Evolutionary conservation across 371 early-diverging fungal species (phyloP), one percentile per base, ranked within the genome.

Genomic region (Apophysomyces sp.): DNA sequence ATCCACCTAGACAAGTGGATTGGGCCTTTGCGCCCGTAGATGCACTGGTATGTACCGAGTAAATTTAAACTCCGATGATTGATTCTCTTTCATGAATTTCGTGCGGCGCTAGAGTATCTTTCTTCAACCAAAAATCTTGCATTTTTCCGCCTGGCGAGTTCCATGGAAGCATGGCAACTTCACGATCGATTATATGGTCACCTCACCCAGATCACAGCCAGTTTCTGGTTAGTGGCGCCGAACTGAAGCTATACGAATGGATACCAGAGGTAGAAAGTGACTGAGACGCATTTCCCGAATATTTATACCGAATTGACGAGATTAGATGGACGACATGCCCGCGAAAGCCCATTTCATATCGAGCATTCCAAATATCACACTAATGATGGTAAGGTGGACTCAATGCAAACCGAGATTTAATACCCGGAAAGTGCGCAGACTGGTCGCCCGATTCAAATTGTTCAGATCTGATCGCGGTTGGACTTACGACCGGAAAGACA

Each of bases 371-470:
- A 86, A 88, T 60, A 76, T 83, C 26, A 69, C 81, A 1, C 69
- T 83, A 3, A 84, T 88, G 80, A 89, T 89, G 87, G 86, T 84
- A 73, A 62, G 6, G 30, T 55, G 13, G 12, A 41, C 6, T 27
- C 13, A 27, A 16, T 31, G 15, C 2, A 41, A 24, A 16, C 8
- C 40, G 39, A 24, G 12, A 49, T 18, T 29, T 55, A 30, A 63
- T 34, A 39, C 31, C 32, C 52, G 40, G 32, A 6, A 62, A 91
- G 90, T 89, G 89, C 71, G 87, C 90, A 41, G 88, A 87, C 49
- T 92, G 92, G 92, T 90, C 87, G 24, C 87, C 89, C 4, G 87
- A 88, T 74, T 78, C 87, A 12, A 77, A 77, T 49, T 80, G 75
- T 61, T 74, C 77, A 36, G 88, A 90, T 65, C 62, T 89, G 28